Evolutionary conservation across 73 alveolate species (phyloP).

Genomic region (Paramecium caudatum): DNA sequence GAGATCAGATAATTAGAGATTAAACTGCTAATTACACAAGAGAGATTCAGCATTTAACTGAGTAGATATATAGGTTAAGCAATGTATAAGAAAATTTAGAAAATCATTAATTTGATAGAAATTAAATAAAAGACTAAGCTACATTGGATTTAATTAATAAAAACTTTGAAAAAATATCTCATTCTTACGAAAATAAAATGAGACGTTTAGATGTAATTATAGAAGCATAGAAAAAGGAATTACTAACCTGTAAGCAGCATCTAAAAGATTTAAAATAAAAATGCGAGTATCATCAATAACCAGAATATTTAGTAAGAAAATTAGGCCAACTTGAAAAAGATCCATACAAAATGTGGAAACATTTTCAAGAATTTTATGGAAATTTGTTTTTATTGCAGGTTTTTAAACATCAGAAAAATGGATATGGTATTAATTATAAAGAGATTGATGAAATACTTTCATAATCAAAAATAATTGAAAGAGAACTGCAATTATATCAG

Average conservation of each 20-base stretch:
- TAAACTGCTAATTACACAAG: not conserved
- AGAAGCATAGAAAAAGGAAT: constrained; percentile 14
- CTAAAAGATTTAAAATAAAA: not conserved
- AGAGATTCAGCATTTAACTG: constrained; percentile 5
- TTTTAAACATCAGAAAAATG: not conserved
- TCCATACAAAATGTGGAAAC: constrained; percentile 34
- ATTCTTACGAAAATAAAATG: constrained; percentile 3
- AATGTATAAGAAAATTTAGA: not conserved
- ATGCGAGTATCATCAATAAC: not conserved
- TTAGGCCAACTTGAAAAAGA: constrained; percentile 16
- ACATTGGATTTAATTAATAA: constrained; percentile 4
- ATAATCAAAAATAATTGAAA: not conserved
- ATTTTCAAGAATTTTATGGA: not conserved
- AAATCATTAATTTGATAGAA: not conserved
- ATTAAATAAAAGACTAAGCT: constrained; percentile 37
- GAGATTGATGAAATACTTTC: not conserved
- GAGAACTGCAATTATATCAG: constrained; percentile 3
- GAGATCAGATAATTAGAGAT: not conserved
- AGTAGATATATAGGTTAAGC: not conserved
- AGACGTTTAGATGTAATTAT: not conserved
- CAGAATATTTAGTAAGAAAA: constrained; percentile 23
- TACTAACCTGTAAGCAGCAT: not conserved
- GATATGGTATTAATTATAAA: constrained; percentile 22
- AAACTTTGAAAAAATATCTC: not conserved
- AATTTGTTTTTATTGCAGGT: not conserved